phyloP scores from a whole-genome alignment of 2,329 filamentous ascomycete genomes.

The Apiospora phragmitis region DNA sequence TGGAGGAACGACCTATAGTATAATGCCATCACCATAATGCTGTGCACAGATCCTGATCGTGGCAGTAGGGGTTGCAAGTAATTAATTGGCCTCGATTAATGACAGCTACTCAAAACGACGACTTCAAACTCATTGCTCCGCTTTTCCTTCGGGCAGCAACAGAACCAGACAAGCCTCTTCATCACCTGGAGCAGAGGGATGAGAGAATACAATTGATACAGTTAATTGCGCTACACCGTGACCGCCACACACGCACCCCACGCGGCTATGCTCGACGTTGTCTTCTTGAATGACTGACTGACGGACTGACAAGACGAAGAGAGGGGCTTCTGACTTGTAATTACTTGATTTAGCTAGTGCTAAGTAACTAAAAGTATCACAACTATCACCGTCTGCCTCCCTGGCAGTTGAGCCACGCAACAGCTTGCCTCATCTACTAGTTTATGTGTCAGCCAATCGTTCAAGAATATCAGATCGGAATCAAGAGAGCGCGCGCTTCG shows the following conservation, averaged over 20 bases:
- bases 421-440: background rate
- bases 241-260: constrained; percentile 8
- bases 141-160: constrained; percentile 38
- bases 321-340: background rate
- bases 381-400: background rate
- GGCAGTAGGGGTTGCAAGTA: constrained; percentile 25
- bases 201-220: constrained; percentile 26
- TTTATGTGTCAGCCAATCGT: background rate
- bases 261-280: background rate
- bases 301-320: background rate
- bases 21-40: background rate
- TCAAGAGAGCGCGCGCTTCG: background rate
- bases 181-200: constrained; percentile 30
- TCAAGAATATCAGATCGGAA: background rate
- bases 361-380: background rate
- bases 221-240: background rate
- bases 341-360: background rate
- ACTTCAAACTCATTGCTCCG: constrained; percentile 3
- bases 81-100: constrained; percentile 19
- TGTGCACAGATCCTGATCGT: background rate
- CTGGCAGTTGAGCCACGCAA: background rate
- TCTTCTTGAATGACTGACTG: background rate
- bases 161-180: constrained; percentile 16
- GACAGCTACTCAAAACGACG: background rate
- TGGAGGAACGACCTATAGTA: background rate